Evolutionary conservation across 768 basidiomycete genomes (phyloP), one percentile per base, ranked within the genome.

Genomic region (Boletus vinaceobasis): DNA sequence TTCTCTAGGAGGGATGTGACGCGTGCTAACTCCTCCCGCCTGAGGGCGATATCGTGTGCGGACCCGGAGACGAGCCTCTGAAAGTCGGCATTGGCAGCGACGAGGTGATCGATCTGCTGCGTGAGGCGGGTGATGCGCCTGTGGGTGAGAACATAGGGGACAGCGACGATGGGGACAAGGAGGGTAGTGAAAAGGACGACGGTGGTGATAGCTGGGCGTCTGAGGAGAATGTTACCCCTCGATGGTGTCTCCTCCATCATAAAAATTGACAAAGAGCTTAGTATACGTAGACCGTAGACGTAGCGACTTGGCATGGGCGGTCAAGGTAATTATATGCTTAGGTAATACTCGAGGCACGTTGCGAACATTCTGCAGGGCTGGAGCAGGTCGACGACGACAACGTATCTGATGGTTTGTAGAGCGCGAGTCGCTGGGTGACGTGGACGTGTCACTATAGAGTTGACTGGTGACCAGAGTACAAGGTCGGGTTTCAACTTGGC

Each of bases 121-220:
- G 73, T 74, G 29, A 87, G 71, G n/a, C 59, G 55, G 21, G 66
- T 65, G 33, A 82, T 65, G 36, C 75, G 80, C 52, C 81, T 74
- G 60, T 79, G 77, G 35, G 77, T 74, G 38, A 80, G 64, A 14
- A 81, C 51, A 62, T 85, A 86, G 4, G 86, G 86, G 8, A 86
- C 31, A 21, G 78, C 56, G 1, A 76, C 76, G 39, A 86, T 64
- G 11, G 86, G 82, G 1, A 77, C 60, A 44, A 87, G 67, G 46
- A 86, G 61, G 21, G 77, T 71, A 26, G 81, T 68, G 55, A 87
- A 67, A 26, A 83, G 71, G 23, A 78, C 73, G 50, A 81, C 73
- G 66, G 78, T 79, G n/a, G 73, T 70, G 46, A 76, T 65, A 19
- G 70, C 70, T 10, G 68, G 68, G 26, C 60, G 62, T 48, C 58